Percentiles rank a stretch among this genome's conserved stretches.
These are phyloP conservation scores for Gloeophyllum trabeum DNA, from an alignment of 768 basidiomycete genomes.

Conservation along the genomic window DNA sequence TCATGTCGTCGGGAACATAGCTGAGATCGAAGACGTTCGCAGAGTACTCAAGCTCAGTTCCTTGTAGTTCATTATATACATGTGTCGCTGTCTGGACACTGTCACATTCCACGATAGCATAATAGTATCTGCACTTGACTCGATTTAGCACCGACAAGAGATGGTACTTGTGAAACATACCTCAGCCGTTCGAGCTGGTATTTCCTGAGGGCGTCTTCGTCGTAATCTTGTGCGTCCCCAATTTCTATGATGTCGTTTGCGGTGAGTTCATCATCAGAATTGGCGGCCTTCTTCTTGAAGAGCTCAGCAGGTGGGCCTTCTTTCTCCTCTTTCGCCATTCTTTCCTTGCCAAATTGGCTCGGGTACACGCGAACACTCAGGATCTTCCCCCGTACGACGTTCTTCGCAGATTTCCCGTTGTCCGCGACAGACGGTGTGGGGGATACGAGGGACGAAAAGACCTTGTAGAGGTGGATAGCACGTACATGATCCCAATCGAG, in stretches of 20 bases:
- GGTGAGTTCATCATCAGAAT: slow-evolving; percentile 45
- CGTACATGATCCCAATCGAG: slow-evolving; percentile 97
- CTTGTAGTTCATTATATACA: slow-evolving; percentile 79
- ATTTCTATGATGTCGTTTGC: slow-evolving; percentile 56
- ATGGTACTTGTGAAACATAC: slow-evolving; percentile 30
- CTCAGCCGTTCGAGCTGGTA: slow-evolving; percentile 91
- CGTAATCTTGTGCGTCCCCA: slow-evolving; percentile 66
- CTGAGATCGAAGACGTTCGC: slow-evolving; percentile 95
- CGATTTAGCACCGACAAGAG: slow-evolving; percentile 1
- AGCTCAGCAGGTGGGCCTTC: slow-evolving; percentile 86
- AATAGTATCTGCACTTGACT: slow-evolving; percentile 73
- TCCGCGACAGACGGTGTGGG: slow-evolving; percentile 30
- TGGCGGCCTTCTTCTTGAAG: slow-evolving; percentile 42
- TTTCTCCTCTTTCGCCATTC: slow-evolving; percentile 76
- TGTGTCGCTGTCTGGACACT: slow-evolving; percentile 64
- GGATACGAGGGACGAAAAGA: slow-evolving; percentile 81
- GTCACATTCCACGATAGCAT: slow-evolving; percentile 88
- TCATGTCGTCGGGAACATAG: slow-evolving; percentile 86
- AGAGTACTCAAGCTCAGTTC: slow-evolving; percentile 91
- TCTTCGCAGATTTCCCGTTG: slow-evolving; percentile 10
- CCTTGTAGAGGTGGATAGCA: slow-evolving; percentile 82
- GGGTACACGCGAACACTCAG: slow-evolving; percentile 78
- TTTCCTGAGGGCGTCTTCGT: slow-evolving; percentile 77
- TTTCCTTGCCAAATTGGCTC: slow-evolving; percentile 85
- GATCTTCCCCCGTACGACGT: slow-evolving; percentile 51